Base-by-base conservation (phyloP, 2,329 filamentous ascomycete genomes). In the Cadophora sp. region DNA sequence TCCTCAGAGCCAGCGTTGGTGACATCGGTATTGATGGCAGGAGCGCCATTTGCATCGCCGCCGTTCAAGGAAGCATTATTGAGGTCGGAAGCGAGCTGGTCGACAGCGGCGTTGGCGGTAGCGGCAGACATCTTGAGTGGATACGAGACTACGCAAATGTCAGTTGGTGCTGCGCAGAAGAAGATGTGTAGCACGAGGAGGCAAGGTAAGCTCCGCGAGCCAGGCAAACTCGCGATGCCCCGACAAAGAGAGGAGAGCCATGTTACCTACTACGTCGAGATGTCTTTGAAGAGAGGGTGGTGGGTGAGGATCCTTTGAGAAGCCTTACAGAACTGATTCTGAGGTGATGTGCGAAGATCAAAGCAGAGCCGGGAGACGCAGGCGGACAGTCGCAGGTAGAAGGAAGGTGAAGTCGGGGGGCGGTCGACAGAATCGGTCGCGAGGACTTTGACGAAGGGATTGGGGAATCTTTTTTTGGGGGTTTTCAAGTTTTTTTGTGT, bases 31-130 rank as follows among this genome's bases (percentile, higher is more conserved):
- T 95, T 91, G 83, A 94, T 84, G 79, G 87, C 82, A 76, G 90
- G 83, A 72, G 87, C 85, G 79, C 85, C 86, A 79, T 84, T 86
- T 81, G 88, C 88, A 78, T 90, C 89, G 75, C 84, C 83, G 75
- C 87, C 85, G 78, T 91, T 89, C 79, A 93, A 84, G 80, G 87
- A 85, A 78, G 89, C 82, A 83, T 89, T 92, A 81, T 86, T 84
- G 77, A 91, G 90, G 79, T 96, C 92, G 82, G 88, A 84, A 83
- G 89, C 87, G 81, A 94, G 91, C 90, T 93, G 91, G 76, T 92
- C 91, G 84, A 90, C 87, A 88, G 87, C 86, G 81, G 82, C 82
- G 77, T 83, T 79, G 74, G 83, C 78, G 79, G 83, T 81, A 81
- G 85, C 81, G 78, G 85, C 83, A 82, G 87, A 84, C 87, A 91